Evolutionary conservation across 768 basidiomycete genomes (phyloP).

Genomic region (Leccinum subgranulosum): DNA sequence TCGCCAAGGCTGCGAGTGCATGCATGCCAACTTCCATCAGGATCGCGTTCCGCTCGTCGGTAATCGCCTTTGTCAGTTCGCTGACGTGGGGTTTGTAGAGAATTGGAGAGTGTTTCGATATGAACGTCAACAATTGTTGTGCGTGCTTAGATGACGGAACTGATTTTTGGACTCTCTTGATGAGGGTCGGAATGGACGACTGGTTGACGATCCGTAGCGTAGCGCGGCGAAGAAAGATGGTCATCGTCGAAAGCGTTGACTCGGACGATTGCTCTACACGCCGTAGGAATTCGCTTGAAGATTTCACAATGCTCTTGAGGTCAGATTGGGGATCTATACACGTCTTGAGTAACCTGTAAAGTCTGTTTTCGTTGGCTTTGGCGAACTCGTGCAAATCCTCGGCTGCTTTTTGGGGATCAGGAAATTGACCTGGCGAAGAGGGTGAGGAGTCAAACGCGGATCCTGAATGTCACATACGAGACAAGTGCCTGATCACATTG

Average conservation of each 20-base stretch:
- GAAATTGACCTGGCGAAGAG: slow-evolving; percentile 43
- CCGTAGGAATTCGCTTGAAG: slow-evolving; percentile 76
- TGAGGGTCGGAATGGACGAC: slow-evolving; percentile 77
- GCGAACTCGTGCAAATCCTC: slow-evolving; percentile 85
- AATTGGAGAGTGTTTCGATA: slow-evolving; percentile 74
- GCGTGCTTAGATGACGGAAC: slow-evolving; percentile 45
- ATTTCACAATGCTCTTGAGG: slow-evolving; percentile 74
- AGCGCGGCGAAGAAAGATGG: slow-evolving; percentile 63
- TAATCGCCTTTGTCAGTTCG: slow-evolving; percentile 72
- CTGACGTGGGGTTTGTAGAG: slow-evolving; percentile 72
- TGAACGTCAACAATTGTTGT: slow-evolving; percentile 47
- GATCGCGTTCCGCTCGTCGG: slow-evolving; percentile 53
- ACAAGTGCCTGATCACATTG: slow-evolving; percentile 50
- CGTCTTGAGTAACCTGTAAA: slow-evolving; percentile 81
- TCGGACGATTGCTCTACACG: slow-evolving; percentile 71
- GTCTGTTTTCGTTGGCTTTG: slow-evolving; percentile 76
- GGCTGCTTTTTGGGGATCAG: slow-evolving; percentile 68
- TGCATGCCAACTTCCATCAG: slow-evolving; percentile 70
- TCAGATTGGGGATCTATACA: slow-evolving; percentile 85
- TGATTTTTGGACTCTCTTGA: slow-evolving; percentile 62
- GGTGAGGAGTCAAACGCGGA: not conserved
- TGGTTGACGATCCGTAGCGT: slow-evolving; percentile 77
- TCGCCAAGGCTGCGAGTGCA: slow-evolving; percentile 67
- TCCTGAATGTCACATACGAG: slow-evolving; percentile 45
- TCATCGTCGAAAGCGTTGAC: slow-evolving; percentile 63